Evolutionary conservation across 78 protist species (phyloP).

Genomic region (Dictyostelium citrinum): DNA sequence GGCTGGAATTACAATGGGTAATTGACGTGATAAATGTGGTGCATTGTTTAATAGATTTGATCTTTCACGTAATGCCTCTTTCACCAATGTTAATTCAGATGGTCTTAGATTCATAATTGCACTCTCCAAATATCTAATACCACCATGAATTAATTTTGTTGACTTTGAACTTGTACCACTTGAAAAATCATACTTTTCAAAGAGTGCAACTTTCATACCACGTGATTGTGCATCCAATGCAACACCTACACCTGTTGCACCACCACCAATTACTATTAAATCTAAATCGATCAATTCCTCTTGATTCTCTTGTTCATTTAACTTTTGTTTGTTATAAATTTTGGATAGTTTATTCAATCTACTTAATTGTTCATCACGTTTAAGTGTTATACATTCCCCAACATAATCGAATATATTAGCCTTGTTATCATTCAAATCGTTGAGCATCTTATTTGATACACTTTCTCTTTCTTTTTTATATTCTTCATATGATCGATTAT

Average conservation of each 20-base stretch:
- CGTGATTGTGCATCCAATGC: slow-evolving; percentile 92
- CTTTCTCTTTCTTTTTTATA: neutral
- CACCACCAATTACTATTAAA: slow-evolving; percentile 94
- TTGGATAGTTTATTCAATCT: neutral
- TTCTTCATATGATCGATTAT: neutral
- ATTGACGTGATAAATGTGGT: slow-evolving; percentile 89
- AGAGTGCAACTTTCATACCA: slow-evolving; percentile 78
- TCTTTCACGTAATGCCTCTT: slow-evolving; percentile 91
- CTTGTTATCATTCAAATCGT: neutral
- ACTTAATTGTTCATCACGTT: neutral
- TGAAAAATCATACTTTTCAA: slow-evolving; percentile 89
- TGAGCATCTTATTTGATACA: neutral
- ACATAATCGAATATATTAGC: neutral
- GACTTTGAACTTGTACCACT: slow-evolving; percentile 89
- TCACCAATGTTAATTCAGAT: slow-evolving; percentile 79
- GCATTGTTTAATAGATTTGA: slow-evolving; percentile 79
- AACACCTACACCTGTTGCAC: slow-evolving; percentile 94
- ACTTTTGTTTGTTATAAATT: neutral
- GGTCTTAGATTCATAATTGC: slow-evolving; percentile 85
- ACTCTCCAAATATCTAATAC: slow-evolving; percentile 91
- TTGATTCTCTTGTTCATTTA: neutral
- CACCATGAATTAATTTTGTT: slow-evolving; percentile 97
- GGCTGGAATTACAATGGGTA: slow-evolving; percentile 94
- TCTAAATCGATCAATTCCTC: slow-evolving; percentile 63
- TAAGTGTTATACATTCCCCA: neutral